Conservation (phyloP, 345 rosid genomes). For the Capsella bursapastoris region DNA sequence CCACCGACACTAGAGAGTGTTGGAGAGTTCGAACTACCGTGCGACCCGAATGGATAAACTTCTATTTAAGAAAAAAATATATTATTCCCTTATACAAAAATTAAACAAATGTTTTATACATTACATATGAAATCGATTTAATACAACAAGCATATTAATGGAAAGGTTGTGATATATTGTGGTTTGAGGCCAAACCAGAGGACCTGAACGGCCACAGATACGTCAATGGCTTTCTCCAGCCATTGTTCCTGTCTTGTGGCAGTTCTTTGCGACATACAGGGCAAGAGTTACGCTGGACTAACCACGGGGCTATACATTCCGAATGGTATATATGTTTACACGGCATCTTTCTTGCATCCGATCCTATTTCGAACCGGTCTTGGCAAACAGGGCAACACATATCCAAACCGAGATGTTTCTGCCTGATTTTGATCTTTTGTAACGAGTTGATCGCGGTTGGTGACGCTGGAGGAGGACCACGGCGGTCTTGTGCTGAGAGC, state of each 20-base stretch:
- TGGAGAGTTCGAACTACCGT: slow-evolving; percentile 36
- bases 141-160: slow-evolving; percentile 23
- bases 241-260: slow-evolving; percentile 12
- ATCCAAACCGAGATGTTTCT: slow-evolving; percentile 37
- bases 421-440: slow-evolving; percentile 37
- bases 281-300: slow-evolving; percentile 39
- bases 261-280: slow-evolving; percentile 45
- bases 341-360: slow-evolving; percentile 41
- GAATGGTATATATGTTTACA: slow-evolving; percentile 45
- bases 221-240: slow-evolving; percentile 18
- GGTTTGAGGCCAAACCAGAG: slow-evolving; percentile 24
- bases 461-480: slow-evolving; percentile 47
- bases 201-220: slow-evolving; percentile 43
- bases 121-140: background rate
- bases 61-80: background rate
- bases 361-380: slow-evolving; percentile 44
- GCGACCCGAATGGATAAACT: slow-evolving; percentile 1
- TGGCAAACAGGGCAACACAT: slow-evolving; percentile 36
- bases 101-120: background rate
- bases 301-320: slow-evolving; percentile 38
- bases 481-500: slow-evolving; percentile 36
- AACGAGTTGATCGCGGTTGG: slow-evolving; percentile 15
- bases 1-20: slow-evolving; percentile 40
- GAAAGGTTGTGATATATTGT: slow-evolving; percentile 2
- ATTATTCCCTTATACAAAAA: too few relatives aligned